Percentiles rank a stretch among this genome's conserved stretches.
phyloP scores from a whole-genome alignment of 2,329 filamentous ascomycete genomes.

The Aspergillus sp. region DNA sequence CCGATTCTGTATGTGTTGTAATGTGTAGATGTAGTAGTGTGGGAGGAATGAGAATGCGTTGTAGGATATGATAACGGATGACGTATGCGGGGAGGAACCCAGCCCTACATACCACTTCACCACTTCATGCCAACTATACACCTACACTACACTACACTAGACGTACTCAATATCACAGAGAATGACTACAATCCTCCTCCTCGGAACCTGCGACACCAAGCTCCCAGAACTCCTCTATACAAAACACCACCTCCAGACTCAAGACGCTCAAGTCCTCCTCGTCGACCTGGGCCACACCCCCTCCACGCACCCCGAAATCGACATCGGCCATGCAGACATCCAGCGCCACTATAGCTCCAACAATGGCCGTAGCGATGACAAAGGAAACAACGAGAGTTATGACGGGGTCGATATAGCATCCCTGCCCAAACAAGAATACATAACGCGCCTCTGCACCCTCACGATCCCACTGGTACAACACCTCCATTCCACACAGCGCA shows the following conservation, averaged over 20 bases:
- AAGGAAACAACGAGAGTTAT: constrained; percentile 15
- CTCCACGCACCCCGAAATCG: constrained; percentile 40
- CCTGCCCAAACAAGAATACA: constrained; percentile 47
- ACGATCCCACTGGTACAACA: constrained; percentile 26
- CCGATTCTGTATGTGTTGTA: constrained; percentile 4
- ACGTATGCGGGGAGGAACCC: too few species aligned
- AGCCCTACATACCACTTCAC: not conserved
- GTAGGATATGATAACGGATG: not conserved
- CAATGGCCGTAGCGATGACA: too few species aligned
- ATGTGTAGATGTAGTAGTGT: not conserved
- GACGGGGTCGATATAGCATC: constrained; percentile 25
- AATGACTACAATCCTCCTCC: constrained; percentile 40
- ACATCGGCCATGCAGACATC: constrained; percentile 39
- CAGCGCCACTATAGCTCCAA: constrained; percentile 15
- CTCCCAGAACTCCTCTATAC: constrained; percentile 46
- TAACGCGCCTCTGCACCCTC: constrained; percentile 47
- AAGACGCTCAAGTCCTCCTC: constrained; percentile 34
- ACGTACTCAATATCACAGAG: not conserved
- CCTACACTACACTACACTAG: not conserved
- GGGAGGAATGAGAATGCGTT: not conserved
- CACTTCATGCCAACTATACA: too few species aligned
- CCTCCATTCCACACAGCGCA: constrained; percentile 11
- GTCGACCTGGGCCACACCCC: constrained; percentile 49
- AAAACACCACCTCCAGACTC: constrained; percentile 37
- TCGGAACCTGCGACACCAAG: constrained; percentile 61